These are phyloP conservation scores for Cladosporium cucumerinum DNA, from an alignment of 2,329 filamentous ascomycete species.

Conservation along the genomic window DNA sequence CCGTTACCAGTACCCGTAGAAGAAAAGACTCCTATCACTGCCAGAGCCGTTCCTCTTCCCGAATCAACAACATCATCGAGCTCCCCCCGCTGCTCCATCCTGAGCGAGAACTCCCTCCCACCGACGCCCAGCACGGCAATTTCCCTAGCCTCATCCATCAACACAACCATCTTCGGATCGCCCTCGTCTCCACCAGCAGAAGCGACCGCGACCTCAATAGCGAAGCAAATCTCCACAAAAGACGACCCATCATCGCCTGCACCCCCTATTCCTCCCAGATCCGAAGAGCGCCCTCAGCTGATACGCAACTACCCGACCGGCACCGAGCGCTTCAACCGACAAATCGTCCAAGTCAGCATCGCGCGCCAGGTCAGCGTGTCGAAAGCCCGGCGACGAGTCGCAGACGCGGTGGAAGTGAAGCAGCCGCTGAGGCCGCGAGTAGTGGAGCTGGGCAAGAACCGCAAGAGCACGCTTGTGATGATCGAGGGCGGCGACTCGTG, in stretches of 20 bases:
- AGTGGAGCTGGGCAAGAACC: constrained; percentile 31
- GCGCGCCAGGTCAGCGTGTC: constrained; percentile 16
- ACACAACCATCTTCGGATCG: constrained; percentile 14
- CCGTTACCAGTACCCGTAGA: constrained; percentile 10
- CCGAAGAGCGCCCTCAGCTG: constrained; percentile 8
- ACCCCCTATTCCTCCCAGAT: constrained; percentile 3
- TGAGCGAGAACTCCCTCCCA: constrained; percentile 13
- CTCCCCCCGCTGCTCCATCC: constrained; percentile 2
- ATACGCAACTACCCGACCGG: constrained; percentile 16
- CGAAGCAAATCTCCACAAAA: neutral
- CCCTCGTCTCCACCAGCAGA: neutral
- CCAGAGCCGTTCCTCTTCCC: neutral
- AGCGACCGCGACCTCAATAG: neutral
- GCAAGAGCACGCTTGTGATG: constrained; percentile 33
- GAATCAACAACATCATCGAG: neutral
- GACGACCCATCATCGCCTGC: neutral
- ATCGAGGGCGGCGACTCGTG: constrained; percentile 23
- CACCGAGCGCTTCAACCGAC: constrained; percentile 13
- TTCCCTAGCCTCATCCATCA: constrained; percentile 6
- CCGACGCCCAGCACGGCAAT: constrained; percentile 12
- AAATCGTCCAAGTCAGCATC: constrained; percentile 17
- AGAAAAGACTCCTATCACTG: constrained; percentile 4
- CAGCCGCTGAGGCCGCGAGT: constrained; percentile 32
- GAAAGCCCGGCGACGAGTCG: constrained; percentile 10
- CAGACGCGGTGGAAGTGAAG: constrained; percentile 23